These are phyloP conservation scores for Sinapis alba DNA, from an alignment of 441 rosid species.

Conservation along the genomic window DNA sequence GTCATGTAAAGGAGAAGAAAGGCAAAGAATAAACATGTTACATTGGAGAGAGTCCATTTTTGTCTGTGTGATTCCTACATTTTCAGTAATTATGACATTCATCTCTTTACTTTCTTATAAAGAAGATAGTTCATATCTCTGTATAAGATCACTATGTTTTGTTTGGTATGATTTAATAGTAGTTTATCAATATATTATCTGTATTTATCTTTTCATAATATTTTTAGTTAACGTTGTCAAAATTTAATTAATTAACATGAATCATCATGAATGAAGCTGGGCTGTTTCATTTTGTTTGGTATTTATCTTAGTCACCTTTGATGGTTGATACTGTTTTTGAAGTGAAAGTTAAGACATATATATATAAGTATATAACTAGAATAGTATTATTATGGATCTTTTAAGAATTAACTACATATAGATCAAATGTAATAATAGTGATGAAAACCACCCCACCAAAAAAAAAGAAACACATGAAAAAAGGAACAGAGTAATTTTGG, in stretches of 20 bases:
- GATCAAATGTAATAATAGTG: constrained; percentile 21
- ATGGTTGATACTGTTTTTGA: background rate
- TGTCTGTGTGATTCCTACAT: background rate
- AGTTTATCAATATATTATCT: background rate
- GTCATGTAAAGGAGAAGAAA: constrained; percentile 18
- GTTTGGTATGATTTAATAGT: no score
- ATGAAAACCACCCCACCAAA: background rate
- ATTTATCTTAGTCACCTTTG: background rate
- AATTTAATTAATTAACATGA: background rate
- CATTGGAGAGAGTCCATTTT: background rate
- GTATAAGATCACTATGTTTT: background rate
- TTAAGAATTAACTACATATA: constrained; percentile 37
- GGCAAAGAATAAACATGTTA: background rate
- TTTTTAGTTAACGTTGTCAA: background rate
- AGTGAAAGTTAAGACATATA: background rate
- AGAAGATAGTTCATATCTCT: background rate
- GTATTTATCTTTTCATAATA: background rate
- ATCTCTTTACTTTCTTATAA: background rate
- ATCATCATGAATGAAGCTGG: background rate
- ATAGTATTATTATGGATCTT: constrained; percentile 11
- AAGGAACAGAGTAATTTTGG: constrained; percentile 11
- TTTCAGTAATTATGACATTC: constrained; percentile 12
- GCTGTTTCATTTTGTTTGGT: background rate
- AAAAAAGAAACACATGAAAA: background rate
- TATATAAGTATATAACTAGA: background rate